Conservation (phyloP, 805 yeast genomes). For the Tetrapisispora pingtungensis region DNA sequence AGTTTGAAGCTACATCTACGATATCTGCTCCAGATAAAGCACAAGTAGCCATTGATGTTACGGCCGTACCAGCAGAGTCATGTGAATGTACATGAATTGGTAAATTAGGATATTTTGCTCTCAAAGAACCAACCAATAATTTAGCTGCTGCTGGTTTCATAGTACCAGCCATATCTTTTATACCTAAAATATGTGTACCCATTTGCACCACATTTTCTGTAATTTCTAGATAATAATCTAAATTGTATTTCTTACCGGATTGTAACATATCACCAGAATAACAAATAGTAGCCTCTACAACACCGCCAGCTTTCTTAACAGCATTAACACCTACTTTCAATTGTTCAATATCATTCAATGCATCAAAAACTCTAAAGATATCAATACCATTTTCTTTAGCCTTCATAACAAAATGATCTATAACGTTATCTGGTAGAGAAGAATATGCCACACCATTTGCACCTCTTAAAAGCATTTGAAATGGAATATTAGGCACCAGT, state of each 20-base stretch:
- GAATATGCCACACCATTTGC: constrained; percentile 98
- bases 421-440: constrained; percentile 94
- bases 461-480: constrained; percentile 97
- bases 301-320: constrained; percentile 95
- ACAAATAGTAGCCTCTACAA: constrained; percentile 94
- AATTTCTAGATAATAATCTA: constrained; percentile 73
- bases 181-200: constrained; percentile 95
- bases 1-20: constrained; percentile 92
- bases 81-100: constrained; percentile 98
- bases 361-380: constrained; percentile 93
- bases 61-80: constrained; percentile 98
- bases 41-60: constrained; percentile 87
- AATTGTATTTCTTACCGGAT: constrained; percentile 89
- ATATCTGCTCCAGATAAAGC: constrained; percentile 95
- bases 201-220: constrained; percentile 73
- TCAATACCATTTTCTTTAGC: constrained; percentile 94
- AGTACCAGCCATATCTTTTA: constrained; percentile 99
- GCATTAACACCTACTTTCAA: constrained; percentile 94
- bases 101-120: constrained; percentile 77
- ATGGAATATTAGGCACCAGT: constrained; percentile 92
- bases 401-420: constrained; percentile 87
- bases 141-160: constrained; percentile 89
- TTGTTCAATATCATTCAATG: constrained; percentile 91
- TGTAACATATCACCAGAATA: constrained; percentile 97
- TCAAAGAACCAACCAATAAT: constrained; percentile 62